Conservation (phyloP, 2,329 filamentous ascomycete genomes). For the Metarhizium sp. region DNA sequence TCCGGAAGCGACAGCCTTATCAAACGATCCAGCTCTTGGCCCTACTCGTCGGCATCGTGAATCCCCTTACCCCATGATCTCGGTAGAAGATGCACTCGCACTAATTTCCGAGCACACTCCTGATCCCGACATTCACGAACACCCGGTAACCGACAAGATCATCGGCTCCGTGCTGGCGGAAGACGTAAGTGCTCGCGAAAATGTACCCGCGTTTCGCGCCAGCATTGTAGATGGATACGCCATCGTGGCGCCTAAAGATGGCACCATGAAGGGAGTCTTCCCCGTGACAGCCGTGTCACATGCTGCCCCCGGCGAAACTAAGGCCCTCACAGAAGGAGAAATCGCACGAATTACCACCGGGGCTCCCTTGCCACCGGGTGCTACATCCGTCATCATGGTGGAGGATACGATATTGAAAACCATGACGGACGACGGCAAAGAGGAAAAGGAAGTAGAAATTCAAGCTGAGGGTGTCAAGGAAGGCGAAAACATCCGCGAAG, state of each 20-base stretch:
- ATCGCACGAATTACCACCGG: slow-evolving; percentile 92
- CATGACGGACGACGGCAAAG: slow-evolving; percentile 67
- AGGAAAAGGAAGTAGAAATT: slow-evolving; percentile 85
- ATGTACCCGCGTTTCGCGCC: slow-evolving; percentile 86
- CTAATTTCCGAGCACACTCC: slow-evolving; percentile 69
- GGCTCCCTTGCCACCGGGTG: slow-evolving; percentile 78
- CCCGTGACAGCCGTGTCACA: slow-evolving; percentile 83
- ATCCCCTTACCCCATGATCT: slow-evolving; percentile 88
- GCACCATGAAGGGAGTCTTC: slow-evolving; percentile 66
- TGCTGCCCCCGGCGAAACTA: slow-evolving; percentile 62
- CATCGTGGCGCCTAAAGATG: slow-evolving; percentile 55
- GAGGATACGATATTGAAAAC: slow-evolving; percentile 78
- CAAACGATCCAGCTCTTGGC: slow-evolving; percentile 51
- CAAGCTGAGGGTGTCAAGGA: slow-evolving; percentile 63
- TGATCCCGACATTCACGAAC: slow-evolving; percentile 42
- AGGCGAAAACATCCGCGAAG: slow-evolving; percentile 82
- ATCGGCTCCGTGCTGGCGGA: slow-evolving; percentile 74
- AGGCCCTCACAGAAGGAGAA: slow-evolving; percentile 58
- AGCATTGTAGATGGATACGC: slow-evolving; percentile 98
- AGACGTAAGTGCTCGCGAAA: slow-evolving; percentile 69
- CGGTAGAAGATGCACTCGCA: slow-evolving; percentile 69
- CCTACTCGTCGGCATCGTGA: slow-evolving; percentile 66
- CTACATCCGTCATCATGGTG: slow-evolving; percentile 84
- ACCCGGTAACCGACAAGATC: slow-evolving; percentile 54
- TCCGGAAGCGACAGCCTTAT: slow-evolving; percentile 16